Conservation (phyloP, 331 rosid species). For the Phaseolus coccineus region DNA sequence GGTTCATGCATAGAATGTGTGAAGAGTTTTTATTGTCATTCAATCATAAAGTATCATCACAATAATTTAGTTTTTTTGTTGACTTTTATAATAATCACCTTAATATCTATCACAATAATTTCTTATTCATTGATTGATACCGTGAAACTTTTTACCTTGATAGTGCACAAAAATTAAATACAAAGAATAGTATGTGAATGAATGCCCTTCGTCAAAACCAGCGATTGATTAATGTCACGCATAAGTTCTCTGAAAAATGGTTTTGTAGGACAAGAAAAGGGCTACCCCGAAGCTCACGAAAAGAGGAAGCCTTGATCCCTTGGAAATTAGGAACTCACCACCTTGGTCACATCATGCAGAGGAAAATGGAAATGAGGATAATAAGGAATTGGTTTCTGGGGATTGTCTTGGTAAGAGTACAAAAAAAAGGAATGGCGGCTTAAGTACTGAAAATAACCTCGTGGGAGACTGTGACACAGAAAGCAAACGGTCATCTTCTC, state of each 20-base stretch:
- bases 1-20: neutral
- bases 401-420: slow-evolving; percentile 55
- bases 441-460: slow-evolving; percentile 53
- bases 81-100: neutral
- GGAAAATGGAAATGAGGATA: slow-evolving; percentile 59
- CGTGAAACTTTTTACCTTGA: no score
- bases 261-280: slow-evolving; percentile 53
- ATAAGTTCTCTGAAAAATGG: slow-evolving; percentile 3
- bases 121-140: neutral
- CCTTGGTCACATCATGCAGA: slow-evolving; percentile 52
- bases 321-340: slow-evolving; percentile 56
- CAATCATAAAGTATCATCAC: neutral
- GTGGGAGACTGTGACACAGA: slow-evolving; percentile 59
- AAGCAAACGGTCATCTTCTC: slow-evolving; percentile 53
- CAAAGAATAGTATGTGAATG: slow-evolving; percentile 1
- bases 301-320: slow-evolving; percentile 72
- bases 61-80: neutral
- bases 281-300: slow-evolving; percentile 47
- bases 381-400: slow-evolving; percentile 59
- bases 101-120: neutral
- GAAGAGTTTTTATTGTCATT: neutral
- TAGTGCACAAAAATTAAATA: neutral
- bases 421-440: slow-evolving; percentile 54
- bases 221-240: neutral
- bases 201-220: neutral